Conservation (phyloP, 352 stramenopile species). For the Phytophthora tubulina region DNA sequence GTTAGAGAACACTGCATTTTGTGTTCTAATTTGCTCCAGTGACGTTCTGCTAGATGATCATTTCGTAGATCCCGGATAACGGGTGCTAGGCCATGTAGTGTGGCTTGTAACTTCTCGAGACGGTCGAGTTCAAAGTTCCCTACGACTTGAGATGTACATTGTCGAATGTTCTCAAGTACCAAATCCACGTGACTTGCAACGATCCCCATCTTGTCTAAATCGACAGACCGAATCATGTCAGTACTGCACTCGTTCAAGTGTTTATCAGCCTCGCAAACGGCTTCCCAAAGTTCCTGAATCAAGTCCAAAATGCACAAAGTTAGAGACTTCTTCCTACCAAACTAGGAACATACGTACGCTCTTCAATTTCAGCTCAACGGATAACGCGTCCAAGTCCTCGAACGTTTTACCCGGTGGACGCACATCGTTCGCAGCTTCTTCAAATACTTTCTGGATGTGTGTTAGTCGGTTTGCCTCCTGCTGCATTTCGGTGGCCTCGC, state of each 20-base stretch:
- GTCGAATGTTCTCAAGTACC: slow-evolving; percentile 34
- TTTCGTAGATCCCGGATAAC: slow-evolving; percentile 77
- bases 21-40: slow-evolving; percentile 81
- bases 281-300: slow-evolving; percentile 62
- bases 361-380: slow-evolving; percentile 59
- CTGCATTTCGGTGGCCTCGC: slow-evolving; percentile 39
- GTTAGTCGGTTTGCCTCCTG: slow-evolving; percentile 41
- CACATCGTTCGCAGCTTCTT: slow-evolving; percentile 43
- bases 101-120: slow-evolving; percentile 50
- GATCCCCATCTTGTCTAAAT: slow-evolving; percentile 49
- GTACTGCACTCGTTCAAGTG: slow-evolving; percentile 48
- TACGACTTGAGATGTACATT: slow-evolving; percentile 11
- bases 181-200: slow-evolving; percentile 34
- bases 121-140: slow-evolving; percentile 44
- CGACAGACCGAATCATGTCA: slow-evolving; percentile 54
- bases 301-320: background rate
- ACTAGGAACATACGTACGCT: slow-evolving; percentile 32
- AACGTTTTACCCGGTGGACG: slow-evolving; percentile 50
- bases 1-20: slow-evolving; percentile 66
- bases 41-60: slow-evolving; percentile 59
- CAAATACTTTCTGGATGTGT: slow-evolving; percentile 54
- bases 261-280: slow-evolving; percentile 57
- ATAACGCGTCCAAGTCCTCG: slow-evolving; percentile 42
- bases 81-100: slow-evolving; percentile 54
- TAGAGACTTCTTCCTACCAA: too few species aligned